A percentile compares a stretch with the other conserved stretches of the same genome.
phyloP scores from a whole-genome alignment of 805 yeast genomes.

The Metschnikowia bowlesiae region DNA sequence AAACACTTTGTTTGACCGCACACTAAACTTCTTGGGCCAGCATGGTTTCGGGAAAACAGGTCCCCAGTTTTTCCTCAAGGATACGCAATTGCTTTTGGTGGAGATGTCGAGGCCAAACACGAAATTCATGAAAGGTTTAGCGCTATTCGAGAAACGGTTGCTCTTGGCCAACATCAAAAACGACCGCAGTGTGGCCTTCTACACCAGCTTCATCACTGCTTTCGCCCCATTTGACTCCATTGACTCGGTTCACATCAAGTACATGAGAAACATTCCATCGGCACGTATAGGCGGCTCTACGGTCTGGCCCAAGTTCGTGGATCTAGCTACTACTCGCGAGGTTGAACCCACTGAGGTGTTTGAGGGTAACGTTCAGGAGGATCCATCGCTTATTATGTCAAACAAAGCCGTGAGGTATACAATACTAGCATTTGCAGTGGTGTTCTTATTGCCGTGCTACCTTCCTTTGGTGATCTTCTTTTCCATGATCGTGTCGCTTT shows the following conservation, averaged over 20 bases:
- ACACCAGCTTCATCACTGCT: constrained; percentile 72
- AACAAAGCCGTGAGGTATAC: constrained; percentile 23
- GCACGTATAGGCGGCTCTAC: constrained; percentile 33
- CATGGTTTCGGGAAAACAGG: constrained; percentile 37
- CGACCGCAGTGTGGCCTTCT: constrained; percentile 86
- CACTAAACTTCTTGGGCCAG: constrained; percentile 32
- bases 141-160: constrained; percentile 51
- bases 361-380: constrained; percentile 34
- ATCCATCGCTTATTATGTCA: constrained; percentile 31
- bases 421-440: constrained; percentile 22
- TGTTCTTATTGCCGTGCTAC: constrained; percentile 45
- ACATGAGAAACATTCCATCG: constrained; percentile 42
- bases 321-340: constrained; percentile 34
- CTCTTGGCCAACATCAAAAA: constrained; percentile 71
- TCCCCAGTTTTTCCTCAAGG: constrained; percentile 31
- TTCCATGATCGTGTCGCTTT: constrained; percentile 34
- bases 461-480: constrained; percentile 42
- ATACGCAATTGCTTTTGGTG: constrained; percentile 42
- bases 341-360: constrained; percentile 10
- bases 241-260: constrained; percentile 45
- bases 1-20: constrained; percentile 26
- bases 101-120: constrained; percentile 51
- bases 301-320: constrained; percentile 50
- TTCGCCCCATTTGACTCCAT: constrained; percentile 68
- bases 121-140: constrained; percentile 51